These are phyloP conservation scores for Aspergillus novoparasiticus DNA, from an alignment of 2,329 filamentous ascomycete genomes.

Conservation along the genomic window DNA sequence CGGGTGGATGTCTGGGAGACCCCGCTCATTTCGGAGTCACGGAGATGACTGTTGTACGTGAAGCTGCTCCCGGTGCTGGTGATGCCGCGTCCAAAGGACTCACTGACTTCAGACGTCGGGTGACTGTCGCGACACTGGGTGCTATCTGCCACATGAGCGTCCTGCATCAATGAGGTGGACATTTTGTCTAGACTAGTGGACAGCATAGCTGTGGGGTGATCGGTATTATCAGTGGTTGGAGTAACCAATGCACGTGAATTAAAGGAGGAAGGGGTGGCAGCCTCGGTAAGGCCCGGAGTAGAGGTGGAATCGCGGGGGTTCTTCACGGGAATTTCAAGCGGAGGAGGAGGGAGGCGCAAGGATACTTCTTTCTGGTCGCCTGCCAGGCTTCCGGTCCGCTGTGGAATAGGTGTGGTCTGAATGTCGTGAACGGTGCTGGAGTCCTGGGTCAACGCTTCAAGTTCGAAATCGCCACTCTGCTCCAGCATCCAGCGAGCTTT, in stretches of 20 bases:
- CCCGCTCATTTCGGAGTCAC: conserved; percentile 78
- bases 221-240: conserved; percentile 31
- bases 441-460: conserved; percentile 60
- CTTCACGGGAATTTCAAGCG: conserved; percentile 45
- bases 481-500: conserved; percentile 85
- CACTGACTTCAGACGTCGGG: conserved; percentile 33
- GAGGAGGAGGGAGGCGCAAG: conserved; percentile 48
- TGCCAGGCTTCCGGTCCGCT: conserved; percentile 17
- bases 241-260: conserved; percentile 46
- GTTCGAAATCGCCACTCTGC: conserved; percentile 86
- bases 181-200: conserved; percentile 31
- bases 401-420: conserved; percentile 25
- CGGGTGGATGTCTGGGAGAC: conserved; percentile 82
- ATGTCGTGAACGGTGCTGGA: conserved; percentile 25
- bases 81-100: conserved; percentile 63
- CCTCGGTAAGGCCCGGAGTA: conserved; percentile 41
- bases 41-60: conserved; percentile 71
- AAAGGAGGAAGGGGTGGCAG: conserved; percentile 43
- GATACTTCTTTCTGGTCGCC: conserved; percentile 33
- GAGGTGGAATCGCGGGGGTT: conserved; percentile 34
- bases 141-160: conserved; percentile 26
- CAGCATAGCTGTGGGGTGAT: conserved; percentile 29
- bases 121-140: conserved; percentile 38
- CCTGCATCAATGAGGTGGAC: conserved; percentile 28
- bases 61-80: conserved; percentile 78